Evolutionary conservation across 2,329 filamentous ascomycete genomes (phyloP).

Genomic region (Fusarium austroafricanum): DNA sequence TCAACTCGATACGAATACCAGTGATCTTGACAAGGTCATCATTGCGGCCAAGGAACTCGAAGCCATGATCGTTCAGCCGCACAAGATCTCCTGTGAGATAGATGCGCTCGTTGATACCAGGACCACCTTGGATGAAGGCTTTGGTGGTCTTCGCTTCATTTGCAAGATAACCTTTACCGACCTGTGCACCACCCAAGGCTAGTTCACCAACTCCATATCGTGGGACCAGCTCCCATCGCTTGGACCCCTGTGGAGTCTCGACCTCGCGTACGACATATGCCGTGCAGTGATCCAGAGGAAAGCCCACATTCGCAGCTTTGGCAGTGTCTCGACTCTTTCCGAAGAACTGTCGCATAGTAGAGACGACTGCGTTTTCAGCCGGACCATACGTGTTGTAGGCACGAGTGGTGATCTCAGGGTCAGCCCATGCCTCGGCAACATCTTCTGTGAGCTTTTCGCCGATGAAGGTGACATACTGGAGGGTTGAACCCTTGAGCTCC

Average conservation of each 20-base stretch:
- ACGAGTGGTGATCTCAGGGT: constrained; percentile 10
- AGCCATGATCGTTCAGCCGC: constrained; percentile 25
- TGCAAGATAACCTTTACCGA: constrained; percentile 20
- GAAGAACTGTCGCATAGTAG: constrained; percentile 23
- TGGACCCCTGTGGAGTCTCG: not conserved
- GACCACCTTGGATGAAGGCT: constrained; percentile 19
- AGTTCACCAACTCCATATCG: constrained; percentile 28
- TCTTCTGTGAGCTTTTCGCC: constrained; percentile 29
- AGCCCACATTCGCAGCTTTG: constrained; percentile 28
- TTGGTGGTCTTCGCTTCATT: constrained; percentile 29
- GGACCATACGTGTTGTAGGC: constrained; percentile 29
- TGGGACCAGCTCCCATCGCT: constrained; percentile 28
- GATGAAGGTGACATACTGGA: constrained; percentile 23
- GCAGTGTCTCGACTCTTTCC: constrained; percentile 15
- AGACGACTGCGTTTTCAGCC: constrained; percentile 24
- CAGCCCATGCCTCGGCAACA: constrained; percentile 24
- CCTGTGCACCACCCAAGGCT: constrained; percentile 18
- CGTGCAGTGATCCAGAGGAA: constrained; percentile 18
- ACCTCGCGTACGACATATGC: constrained; percentile 27
- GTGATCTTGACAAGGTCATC: constrained; percentile 32
- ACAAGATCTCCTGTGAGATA: constrained; percentile 30
- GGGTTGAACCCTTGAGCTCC: constrained; percentile 20
- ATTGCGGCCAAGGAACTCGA: constrained; percentile 28
- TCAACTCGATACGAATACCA: constrained; percentile 22
- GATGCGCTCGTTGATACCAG: constrained; percentile 21